Conservation (phyloP, 148 eudicot species). For the Camellia granthamiana region DNA sequence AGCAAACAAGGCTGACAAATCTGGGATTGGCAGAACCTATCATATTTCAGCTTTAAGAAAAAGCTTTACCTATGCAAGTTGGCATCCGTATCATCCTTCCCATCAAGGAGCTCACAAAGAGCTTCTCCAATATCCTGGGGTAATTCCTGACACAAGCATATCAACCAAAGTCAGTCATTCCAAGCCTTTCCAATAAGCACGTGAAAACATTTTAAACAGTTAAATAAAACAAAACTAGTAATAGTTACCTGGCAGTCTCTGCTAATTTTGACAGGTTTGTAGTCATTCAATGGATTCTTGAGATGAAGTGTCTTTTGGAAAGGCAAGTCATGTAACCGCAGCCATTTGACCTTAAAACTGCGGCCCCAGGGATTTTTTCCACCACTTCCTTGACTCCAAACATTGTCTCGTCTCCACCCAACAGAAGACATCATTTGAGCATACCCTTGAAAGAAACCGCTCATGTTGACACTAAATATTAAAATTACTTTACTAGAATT, state of each 20-base stretch:
- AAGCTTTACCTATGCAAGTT: constrained; percentile 43
- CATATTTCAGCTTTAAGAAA: constrained; percentile 7
- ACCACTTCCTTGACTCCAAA: constrained; percentile 76
- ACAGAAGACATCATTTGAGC: constrained; percentile 86
- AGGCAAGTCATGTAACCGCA: constrained; percentile 62
- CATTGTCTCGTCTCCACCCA: constrained; percentile 67
- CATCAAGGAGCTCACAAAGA: constrained; percentile 81
- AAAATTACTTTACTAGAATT: constrained; percentile 64
- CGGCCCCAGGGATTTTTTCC: constrained; percentile 80
- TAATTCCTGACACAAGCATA: constrained; percentile 58
- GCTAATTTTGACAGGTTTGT: constrained; percentile 88
- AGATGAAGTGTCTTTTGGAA: constrained; percentile 82
- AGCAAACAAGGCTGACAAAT: constrained; percentile 6
- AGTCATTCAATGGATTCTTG: constrained; percentile 80
- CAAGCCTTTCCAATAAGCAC: not conserved
- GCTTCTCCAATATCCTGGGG: constrained; percentile 78
- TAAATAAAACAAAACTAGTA: constrained; percentile 12
- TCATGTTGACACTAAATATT: constrained; percentile 89
- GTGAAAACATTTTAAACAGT: not conserved
- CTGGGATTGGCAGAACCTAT: constrained; percentile 10
- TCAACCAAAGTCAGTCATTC: constrained; percentile 16
- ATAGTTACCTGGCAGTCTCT: constrained; percentile 84
- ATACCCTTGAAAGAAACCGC: constrained; percentile 91
- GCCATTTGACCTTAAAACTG: constrained; percentile 77
- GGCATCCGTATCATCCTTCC: constrained; percentile 40